phyloP scores from a whole-genome alignment of 768 basidiomycete genomes.

The Suillus discolor region DNA sequence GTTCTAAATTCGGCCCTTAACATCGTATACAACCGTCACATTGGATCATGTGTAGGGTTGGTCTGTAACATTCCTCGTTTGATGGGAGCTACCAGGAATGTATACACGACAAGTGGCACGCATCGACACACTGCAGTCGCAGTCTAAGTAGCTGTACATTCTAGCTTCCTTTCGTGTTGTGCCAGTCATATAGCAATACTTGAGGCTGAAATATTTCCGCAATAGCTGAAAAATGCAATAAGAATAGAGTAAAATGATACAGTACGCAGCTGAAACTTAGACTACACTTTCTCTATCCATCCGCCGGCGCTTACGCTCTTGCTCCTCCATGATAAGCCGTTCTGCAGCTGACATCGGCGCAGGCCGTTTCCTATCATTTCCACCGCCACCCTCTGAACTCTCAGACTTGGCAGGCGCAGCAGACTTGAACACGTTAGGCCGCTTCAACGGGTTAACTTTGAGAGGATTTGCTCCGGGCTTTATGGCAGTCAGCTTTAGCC shows the following conservation, averaged over 20 bases:
- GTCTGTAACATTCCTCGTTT: too few relatives aligned
- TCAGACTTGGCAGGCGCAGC: conserved; percentile 35
- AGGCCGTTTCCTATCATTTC: conserved; percentile 61
- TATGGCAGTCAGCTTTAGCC: conserved; percentile 62
- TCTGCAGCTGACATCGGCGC: conserved; percentile 82
- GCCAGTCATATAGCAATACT: neutral
- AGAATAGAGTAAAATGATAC: conserved; percentile 11
- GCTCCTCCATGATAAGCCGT: conserved; percentile 84
- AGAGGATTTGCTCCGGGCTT: conserved; percentile 53
- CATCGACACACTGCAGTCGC: neutral
- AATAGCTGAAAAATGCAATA: conserved; percentile 9
- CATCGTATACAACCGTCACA: too few relatives aligned
- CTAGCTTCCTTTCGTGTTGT: neutral
- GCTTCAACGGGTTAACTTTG: conserved; percentile 71
- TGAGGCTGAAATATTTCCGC: neutral
- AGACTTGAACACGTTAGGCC: conserved; percentile 74
- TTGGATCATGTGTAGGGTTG: too few relatives aligned
- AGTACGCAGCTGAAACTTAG: conserved; percentile 8
- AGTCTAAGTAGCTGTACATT: neutral
- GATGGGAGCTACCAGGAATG: too few relatives aligned
- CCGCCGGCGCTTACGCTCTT: conserved; percentile 81
- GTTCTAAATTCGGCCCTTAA: too few relatives aligned
- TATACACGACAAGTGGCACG: too few relatives aligned
- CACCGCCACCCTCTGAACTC: conserved; percentile 32
- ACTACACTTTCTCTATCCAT: conserved; percentile 55